Evolutionary conservation across 495 filamentous ascomycete species (phyloP), one percentile per base, ranked within the genome.

Genomic region (Elasticomyces elasticus): DNA sequence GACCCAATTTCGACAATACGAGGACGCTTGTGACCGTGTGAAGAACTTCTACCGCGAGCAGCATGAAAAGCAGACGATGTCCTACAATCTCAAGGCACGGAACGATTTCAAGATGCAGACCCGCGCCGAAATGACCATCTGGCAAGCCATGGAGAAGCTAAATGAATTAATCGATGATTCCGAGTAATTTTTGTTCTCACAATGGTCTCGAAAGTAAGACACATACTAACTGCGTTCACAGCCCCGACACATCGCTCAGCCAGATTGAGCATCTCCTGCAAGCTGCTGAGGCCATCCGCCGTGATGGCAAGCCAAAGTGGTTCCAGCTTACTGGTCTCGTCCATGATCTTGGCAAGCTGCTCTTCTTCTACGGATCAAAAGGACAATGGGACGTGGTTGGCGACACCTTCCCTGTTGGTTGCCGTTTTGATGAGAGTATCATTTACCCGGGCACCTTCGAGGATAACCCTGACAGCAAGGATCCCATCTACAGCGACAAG

Each of bases 341-440:
- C 59, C 89, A 95, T 67, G 89, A 94, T 58, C 75, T 94, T 13
- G 89, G 89, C 58, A 95, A 94, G 70, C 76, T 94, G 15, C 78
- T 94, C 28, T 91, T 81, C 75, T 89, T 92, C 71, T 87, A 82
- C 67, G 83, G 79, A 47, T 86, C 83, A 10, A 69, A 83, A 53
- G 87, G 89, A 43, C 89, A 95, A 66, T 94, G 89, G 89, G 89
- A 92, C 62, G 87, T 94, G 13, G 88, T 95, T 11, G 89, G 89
- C 15, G 89, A 95, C 62, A 91, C 86, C 0, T 94, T 94, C 71
- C 87, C 89, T 27, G 86, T 95, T n/a, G 89, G 89, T 49, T 90
- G 87, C 62, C 78, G 72, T 43, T 94, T 91, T 57, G 83, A 87
- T 58, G 71, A 81, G 41, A 70, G 74, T 30, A 88, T 87, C 68